Percentiles rank a stretch among this genome's conserved stretches.
Evolutionary conservation across 1,284 basidiomycete genomes (phyloP).

Genomic region (Athelia sp.): DNA sequence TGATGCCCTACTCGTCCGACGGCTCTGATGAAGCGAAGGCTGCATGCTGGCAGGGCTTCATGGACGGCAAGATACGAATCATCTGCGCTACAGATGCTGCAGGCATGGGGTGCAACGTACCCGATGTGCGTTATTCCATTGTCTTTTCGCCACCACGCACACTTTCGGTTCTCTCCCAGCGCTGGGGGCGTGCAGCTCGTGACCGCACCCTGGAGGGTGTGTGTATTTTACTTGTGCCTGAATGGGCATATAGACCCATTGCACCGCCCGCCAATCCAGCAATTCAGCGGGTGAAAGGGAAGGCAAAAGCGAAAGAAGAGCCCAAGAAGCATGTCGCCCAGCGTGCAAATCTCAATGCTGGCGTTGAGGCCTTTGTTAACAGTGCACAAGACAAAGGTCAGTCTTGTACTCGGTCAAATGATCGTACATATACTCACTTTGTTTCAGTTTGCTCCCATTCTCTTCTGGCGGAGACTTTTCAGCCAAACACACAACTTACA

Average conservation of each 20-base stretch:
- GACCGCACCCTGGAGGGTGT: background rate
- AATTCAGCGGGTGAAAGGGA: background rate
- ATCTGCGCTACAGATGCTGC: constrained; percentile 10
- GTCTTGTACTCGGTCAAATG: background rate
- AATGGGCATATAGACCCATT: background rate
- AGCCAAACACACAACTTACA: background rate
- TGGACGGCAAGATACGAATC: constrained; percentile 6
- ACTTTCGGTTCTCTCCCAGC: background rate
- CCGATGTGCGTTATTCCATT: background rate
- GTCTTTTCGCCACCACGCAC: background rate
- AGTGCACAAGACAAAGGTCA: background rate
- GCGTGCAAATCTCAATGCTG: background rate
- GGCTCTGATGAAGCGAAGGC: constrained; percentile 7
- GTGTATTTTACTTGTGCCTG: background rate
- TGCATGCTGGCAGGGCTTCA: constrained; percentile 7
- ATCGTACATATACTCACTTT: background rate
- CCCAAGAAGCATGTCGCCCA: background rate
- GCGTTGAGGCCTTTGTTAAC: background rate
- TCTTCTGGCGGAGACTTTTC: background rate
- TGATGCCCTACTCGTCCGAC: constrained; percentile 8
- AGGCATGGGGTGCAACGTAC: background rate
- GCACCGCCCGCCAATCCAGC: background rate
- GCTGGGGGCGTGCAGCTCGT: background rate
- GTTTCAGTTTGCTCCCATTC: background rate
- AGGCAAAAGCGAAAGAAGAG: background rate